Evolutionary conservation across 2,329 filamentous ascomycete genomes (phyloP).

Genomic region (Diaporthe batatas): DNA sequence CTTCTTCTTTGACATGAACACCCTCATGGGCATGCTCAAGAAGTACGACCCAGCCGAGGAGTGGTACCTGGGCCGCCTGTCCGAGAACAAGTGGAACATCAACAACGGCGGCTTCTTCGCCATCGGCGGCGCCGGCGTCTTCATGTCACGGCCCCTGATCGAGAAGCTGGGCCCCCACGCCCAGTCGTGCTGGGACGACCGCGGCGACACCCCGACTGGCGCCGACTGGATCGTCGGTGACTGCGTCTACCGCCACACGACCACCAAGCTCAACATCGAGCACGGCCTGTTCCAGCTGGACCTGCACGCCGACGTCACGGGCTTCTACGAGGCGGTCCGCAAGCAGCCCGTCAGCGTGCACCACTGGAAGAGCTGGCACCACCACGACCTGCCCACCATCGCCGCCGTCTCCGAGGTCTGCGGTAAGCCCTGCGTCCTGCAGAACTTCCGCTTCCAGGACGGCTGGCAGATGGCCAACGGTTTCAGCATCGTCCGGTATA

Average conservation of each 20-base stretch:
- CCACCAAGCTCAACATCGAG: conserved; percentile 55
- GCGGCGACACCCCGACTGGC: conserved; percentile 45
- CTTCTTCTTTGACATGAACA: conserved; percentile 57
- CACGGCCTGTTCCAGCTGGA: conserved; percentile 58
- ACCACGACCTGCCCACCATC: conserved; percentile 52
- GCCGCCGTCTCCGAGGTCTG: conserved; percentile 54
- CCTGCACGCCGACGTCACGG: conserved; percentile 56
- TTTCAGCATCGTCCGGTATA: conserved; percentile 56
- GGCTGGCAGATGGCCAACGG: conserved; percentile 56
- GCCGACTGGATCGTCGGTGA: conserved; percentile 57
- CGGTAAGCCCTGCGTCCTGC: conserved; percentile 56
- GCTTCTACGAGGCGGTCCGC: conserved; percentile 59
- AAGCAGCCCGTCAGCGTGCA: conserved; percentile 57
- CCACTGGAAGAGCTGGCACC: conserved; percentile 56
- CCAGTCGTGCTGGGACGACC: conserved; percentile 50
- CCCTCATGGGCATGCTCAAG: conserved; percentile 52
- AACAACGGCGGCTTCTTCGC: conserved; percentile 58
- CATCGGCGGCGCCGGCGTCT: conserved; percentile 60
- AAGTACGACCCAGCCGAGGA: conserved; percentile 54
- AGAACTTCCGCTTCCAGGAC: conserved; percentile 52
- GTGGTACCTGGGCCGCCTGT: conserved; percentile 57
- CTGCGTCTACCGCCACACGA: conserved; percentile 57
- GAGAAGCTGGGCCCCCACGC: conserved; percentile 53
- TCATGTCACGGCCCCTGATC: conserved; percentile 56
- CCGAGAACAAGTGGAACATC: conserved; percentile 57